Evolutionary conservation across 2,329 filamentous ascomycete genomes (phyloP), one percentile per base, ranked within the genome.

Genomic region (Tolypocladium tundrense): DNA sequence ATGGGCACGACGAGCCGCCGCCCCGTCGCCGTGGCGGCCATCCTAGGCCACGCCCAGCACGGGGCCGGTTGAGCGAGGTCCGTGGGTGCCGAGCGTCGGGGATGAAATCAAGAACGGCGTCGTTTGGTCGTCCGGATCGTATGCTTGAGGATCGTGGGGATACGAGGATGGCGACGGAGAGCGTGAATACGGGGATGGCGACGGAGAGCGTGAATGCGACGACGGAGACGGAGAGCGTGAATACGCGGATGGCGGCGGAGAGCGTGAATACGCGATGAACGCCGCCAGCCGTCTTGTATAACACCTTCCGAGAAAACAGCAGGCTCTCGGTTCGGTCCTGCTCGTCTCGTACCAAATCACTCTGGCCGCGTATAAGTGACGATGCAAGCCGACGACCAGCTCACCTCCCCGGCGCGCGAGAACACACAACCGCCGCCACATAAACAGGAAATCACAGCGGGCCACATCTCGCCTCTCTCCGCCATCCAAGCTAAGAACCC

Each of bases 1-100:
- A 82, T 73, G 43, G 59, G 60, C 2, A 60, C 40, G 35, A 59
- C 33, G 19, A 58, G 13, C 62, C 53, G 48, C 45, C 16, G 45
- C 45, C 4, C 9, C 24, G n/a, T 27, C 24, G 24, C 31, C 35
- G 9, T 19, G 24, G 40, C 53, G 21, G 42, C 33, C 48, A 35
- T 51, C 33, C 9, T 43, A 31, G 48, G 31, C 4, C 11, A 19
- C 31, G 27, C 19, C 27, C 45, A n/a, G 48, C 31, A 6, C 16
- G 31, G 19, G 31, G 19, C 31, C 19, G 16, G 13, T 16, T 8
- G 31, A 5, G 16, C 9, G 19, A n/a, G 27, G 31, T 9, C 48
- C 3, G 16, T 9, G 3, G 16, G 4, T 33, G 16, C 35, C 45
- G 27, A 50, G 24, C n/a, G 45, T 10, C 7, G 24, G 27, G 3